Base-by-base conservation (phyloP, 306 rosid species). In the Fragaria nilgerrensis region DNA sequence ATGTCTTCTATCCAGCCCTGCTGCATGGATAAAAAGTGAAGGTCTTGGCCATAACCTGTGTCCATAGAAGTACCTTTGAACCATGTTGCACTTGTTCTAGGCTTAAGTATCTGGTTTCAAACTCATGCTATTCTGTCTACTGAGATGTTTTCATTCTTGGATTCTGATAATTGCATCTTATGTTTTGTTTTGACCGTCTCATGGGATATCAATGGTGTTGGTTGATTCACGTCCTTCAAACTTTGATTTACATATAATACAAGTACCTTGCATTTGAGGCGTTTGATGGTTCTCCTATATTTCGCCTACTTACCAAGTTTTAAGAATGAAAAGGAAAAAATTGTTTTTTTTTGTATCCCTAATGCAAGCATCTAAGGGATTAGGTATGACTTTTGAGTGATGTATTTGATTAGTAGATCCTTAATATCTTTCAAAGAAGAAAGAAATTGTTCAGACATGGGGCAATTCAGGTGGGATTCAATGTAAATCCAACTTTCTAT, bases 51-150 rank as follows among this genome's bases (percentile, higher is more conserved):
- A 43, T 43, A 74, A 59, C 34, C 56, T 25, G 43, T 45, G 36
- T 22, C n/a, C 66, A 14, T 50, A 32, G 76, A 8, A 32, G 63
- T 16, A 72, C 48, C 48, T 36, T 72, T 53, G 64, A 72, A 72
- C 64, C 67, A 27, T 55, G 39, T 15, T 15, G 27, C 48, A 37
- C 23, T 9, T 50, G 63, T 50, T 37, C n/a, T 34, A 19, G 45
- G 63, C 66, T 55, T 32, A 37, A 7, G 23, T 73, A n/a, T 73
- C 37, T 55, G 76, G 55, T 9, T 37, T 23, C n/a, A 13, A 55
- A 55, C 29, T n/a, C 27, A n/a, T n/a, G 62, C 13, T 55, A 53
- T 5, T 34, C 6, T 61, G 15, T 61, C 37, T 61, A 27, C 66
- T 13, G 20, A 14, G 15, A 2, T 55, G 13, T 12, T 11, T 12